A percentile compares a stretch with the other conserved stretches of the same genome.
These are phyloP conservation scores for Actinidia polygama DNA, from an alignment of 179 eudicot species.

Conservation along the genomic window DNA sequence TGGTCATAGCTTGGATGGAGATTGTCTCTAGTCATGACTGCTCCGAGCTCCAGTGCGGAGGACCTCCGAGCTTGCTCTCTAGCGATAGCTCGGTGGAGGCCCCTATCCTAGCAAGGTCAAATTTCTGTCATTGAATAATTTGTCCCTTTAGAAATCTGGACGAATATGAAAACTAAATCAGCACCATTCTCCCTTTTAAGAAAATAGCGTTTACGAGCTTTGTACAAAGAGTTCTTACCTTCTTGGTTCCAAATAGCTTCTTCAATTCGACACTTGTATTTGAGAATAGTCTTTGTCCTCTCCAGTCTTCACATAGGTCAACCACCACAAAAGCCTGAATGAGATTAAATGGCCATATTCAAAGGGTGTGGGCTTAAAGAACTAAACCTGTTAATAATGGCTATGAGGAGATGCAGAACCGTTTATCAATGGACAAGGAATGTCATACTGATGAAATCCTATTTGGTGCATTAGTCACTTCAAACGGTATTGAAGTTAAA, in stretches of 20 bases:
- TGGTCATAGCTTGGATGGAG: too few species aligned
- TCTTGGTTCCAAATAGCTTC: constrained; percentile 72
- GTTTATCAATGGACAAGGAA: neutral
- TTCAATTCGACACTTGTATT: constrained; percentile 74
- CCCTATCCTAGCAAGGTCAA: too few species aligned
- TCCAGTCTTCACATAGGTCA: constrained; percentile 50
- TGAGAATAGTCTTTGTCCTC: constrained; percentile 80
- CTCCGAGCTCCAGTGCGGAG: too few species aligned
- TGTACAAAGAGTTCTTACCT: constrained; percentile 44
- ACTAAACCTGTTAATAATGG: neutral
- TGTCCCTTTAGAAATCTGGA: constrained; percentile 70
- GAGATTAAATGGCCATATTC: neutral
- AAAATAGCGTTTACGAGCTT: neutral
- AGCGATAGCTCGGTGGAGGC: too few species aligned
- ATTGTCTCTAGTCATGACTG: too few species aligned
- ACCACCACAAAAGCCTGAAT: constrained; percentile 12
- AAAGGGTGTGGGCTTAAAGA: neutral
- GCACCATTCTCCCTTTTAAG: neutral
- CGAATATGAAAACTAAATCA: constrained; percentile 3
- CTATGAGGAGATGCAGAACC: neutral
- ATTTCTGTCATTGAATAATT: too few species aligned
- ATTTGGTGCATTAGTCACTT: neutral
- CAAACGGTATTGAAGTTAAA: constrained; percentile 10
- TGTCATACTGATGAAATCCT: neutral
- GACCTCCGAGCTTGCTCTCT: too few species aligned